These are phyloP conservation scores for Ceratobasidium sp. DNA, from an alignment of 1,284 basidiomycete genomes.

Conservation along the genomic window DNA sequence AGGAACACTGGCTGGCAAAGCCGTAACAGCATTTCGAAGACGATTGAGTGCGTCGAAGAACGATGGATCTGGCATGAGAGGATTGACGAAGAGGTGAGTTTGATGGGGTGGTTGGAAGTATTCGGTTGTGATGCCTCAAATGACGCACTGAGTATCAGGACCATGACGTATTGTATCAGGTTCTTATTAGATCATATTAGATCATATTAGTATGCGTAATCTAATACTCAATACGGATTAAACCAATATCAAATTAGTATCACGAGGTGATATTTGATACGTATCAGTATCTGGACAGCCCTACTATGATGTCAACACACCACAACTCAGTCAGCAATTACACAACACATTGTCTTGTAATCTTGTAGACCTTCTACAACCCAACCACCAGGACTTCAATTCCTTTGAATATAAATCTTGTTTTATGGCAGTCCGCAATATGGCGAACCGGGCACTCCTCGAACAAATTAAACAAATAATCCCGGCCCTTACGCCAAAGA, in stretches of 20 bases:
- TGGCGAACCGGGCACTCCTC: slow-evolving; percentile 54
- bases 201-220: not conserved
- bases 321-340: slow-evolving; percentile 5
- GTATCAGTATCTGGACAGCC: slow-evolving; percentile 3
- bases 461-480: slow-evolving; percentile 83
- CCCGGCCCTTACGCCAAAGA: slow-evolving; percentile 83
- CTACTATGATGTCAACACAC: not conserved
- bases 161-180: not conserved
- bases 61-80: not conserved
- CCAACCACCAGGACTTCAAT: no score
- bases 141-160: not conserved
- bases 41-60: not conserved
- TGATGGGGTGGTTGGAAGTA: not conserved
- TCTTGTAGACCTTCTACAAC: not conserved
- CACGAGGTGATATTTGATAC: not conserved
- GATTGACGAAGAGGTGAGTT: no score
- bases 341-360: no score
- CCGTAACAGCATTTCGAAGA: not conserved
- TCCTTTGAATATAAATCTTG: no score
- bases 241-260: not conserved
- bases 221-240: not conserved
- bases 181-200: not conserved
- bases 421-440: slow-evolving; percentile 12
- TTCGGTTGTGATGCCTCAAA: not conserved
- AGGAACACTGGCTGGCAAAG: not conserved